Conservation (phyloP, 306 rosid species). For the Quercus suber region DNA sequence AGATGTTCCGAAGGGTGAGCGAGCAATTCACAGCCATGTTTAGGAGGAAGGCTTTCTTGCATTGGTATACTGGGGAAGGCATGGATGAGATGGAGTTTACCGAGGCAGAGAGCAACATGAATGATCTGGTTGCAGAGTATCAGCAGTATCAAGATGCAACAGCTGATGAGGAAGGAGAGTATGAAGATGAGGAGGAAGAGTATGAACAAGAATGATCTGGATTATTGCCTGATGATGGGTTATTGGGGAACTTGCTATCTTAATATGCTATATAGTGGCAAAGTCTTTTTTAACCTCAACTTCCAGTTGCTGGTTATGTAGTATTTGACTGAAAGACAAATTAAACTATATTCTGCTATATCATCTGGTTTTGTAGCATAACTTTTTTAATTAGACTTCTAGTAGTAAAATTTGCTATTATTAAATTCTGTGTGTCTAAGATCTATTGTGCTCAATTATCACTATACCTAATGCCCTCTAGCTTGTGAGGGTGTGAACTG, state of each 20-base stretch:
- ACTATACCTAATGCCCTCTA: too few relatives aligned
- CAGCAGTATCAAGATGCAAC: constrained; percentile 53
- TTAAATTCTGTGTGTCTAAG: background rate
- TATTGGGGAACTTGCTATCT: background rate
- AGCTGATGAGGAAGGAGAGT: constrained; percentile 33
- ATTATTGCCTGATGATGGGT: background rate
- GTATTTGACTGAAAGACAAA: background rate
- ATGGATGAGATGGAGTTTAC: constrained; percentile 50
- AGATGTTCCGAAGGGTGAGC: constrained; percentile 49
- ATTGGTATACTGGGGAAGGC: constrained; percentile 55
- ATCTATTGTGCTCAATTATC: background rate
- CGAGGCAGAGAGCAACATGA: constrained; percentile 48
- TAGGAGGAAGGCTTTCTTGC: constrained; percentile 49
- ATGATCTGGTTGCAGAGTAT: constrained; percentile 39
- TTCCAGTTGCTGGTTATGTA: constrained; percentile 32
- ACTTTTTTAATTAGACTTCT: background rate
- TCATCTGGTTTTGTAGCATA: background rate
- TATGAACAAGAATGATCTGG: constrained; percentile 6
- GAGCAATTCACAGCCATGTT: constrained; percentile 49
- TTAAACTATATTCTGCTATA: constrained; percentile 10
- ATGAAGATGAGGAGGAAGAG: constrained; percentile 33
- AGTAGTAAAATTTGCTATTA: background rate
- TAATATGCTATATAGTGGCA: background rate
- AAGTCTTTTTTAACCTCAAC: constrained; percentile 22
- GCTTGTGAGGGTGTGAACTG: too few relatives aligned